Evolutionary conservation across 2,329 filamentous ascomycete genomes (phyloP).

Genomic region (Epichloe scottii): DNA sequence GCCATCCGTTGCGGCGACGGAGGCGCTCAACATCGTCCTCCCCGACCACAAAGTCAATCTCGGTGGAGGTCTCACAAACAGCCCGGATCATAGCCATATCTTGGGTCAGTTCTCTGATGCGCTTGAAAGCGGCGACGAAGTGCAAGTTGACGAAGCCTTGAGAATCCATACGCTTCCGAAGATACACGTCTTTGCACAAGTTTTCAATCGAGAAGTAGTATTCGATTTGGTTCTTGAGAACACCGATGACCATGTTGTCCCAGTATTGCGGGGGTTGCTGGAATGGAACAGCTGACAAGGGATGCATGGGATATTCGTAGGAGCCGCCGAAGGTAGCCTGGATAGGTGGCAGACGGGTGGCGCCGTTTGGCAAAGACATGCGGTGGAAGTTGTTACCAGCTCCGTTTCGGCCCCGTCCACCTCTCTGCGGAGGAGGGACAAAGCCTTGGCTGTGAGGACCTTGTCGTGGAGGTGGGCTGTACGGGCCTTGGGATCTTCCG

Average conservation of each 20-base stretch:
- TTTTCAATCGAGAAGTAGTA: constrained; percentile 98
- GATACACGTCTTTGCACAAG: constrained; percentile 80
- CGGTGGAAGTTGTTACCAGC: constrained; percentile 23
- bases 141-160: constrained; percentile 79
- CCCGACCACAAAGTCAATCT: constrained; percentile 62
- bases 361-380: constrained; percentile 26
- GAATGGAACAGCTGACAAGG: constrained; percentile 25
- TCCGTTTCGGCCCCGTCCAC: constrained; percentile 22
- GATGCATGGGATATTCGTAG: constrained; percentile 28
- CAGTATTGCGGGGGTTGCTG: constrained; percentile 33
- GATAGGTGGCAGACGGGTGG: constrained; percentile 22
- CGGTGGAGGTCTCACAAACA: constrained; percentile 59
- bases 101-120: constrained; percentile 37
- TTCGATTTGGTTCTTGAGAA: constrained; percentile 48
- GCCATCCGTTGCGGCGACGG: constrained; percentile 63
- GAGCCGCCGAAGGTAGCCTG: constrained; percentile 21
- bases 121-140: constrained; percentile 76
- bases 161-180: constrained; percentile 86
- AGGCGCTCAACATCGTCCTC: constrained; percentile 70
- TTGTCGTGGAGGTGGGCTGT: constrained; percentile 33
- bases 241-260: constrained; percentile 33
- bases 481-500: constrained; percentile 24
- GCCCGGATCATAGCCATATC: constrained; percentile 62
- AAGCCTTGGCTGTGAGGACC: constrained; percentile 24
- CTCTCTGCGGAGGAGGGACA: constrained; percentile 21